Conservation (phyloP, 345 rosid genomes). For the Sisymbrium irio region DNA sequence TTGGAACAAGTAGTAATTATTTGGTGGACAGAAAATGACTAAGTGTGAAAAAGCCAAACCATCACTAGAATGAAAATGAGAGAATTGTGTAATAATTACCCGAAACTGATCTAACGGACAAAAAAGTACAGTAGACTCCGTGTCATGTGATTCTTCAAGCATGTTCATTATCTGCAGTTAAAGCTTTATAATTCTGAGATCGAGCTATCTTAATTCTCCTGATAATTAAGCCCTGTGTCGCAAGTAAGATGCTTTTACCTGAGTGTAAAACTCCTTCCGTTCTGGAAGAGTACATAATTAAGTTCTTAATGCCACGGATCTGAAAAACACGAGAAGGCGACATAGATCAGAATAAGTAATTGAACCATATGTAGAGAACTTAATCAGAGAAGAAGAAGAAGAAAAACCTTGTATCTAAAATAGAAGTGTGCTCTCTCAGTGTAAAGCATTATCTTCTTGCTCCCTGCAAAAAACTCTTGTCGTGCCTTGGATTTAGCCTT, state of each 20-base stretch:
- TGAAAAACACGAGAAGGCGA: slow-evolving; percentile 30
- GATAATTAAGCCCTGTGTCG: background rate
- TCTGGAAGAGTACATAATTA: slow-evolving; percentile 88
- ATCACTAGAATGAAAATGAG: background rate
- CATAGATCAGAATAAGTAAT: background rate
- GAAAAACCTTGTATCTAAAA: background rate
- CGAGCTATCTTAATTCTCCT: no score
- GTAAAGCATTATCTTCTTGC: slow-evolving; percentile 72
- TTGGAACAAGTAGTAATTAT: background rate
- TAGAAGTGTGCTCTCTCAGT: slow-evolving; percentile 33
- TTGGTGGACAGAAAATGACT: background rate
- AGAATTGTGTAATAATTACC: slow-evolving; percentile 45
- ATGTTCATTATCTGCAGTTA: no score
- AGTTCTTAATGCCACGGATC: slow-evolving; percentile 77
- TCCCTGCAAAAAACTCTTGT: slow-evolving; percentile 62
- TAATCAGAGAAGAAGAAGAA: background rate
- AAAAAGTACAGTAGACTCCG: no score
- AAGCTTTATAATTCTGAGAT: no score
- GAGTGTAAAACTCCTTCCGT: slow-evolving; percentile 56
- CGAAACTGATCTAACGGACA: slow-evolving; percentile 56
- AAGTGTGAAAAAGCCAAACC: background rate
- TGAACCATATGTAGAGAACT: background rate
- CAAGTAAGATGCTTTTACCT: background rate
- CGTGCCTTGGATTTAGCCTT: slow-evolving; percentile 66
- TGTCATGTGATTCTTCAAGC: no score